Base-by-base conservation (phyloP, 495 filamentous ascomycete species). In the Penicillium ucsense region DNA sequence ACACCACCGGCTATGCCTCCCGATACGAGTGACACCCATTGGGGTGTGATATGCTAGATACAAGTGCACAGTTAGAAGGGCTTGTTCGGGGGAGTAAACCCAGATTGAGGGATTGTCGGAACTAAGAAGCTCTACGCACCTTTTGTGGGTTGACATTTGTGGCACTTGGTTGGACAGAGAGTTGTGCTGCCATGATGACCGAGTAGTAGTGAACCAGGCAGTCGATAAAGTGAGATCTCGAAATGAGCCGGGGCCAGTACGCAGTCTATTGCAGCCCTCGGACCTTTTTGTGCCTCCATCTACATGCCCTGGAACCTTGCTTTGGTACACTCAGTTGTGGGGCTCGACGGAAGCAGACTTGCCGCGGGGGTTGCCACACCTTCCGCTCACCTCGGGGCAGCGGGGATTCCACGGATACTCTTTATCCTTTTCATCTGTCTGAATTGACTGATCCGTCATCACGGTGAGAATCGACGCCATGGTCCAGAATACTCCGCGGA, bases 1-100 rank as follows among this genome's bases (percentile, higher is more conserved):
- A 80, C 62, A 30, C 68, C 75, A 12, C 77, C 77, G 31, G 77
- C 77, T 5, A 77, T 59, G 39, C 72, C 77, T n/a, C 77, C 77
- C 31, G 76, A 62, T 6, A 72, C 54, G 32, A 81, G 59, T 0
- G 76, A 76, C 30, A 79, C 70, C 48, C 66, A 58, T 10, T 55
- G 60, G 5, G 63, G 50, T 4, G 55, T 55, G 9, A 37, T 29
- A 41, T 35, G 31, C 32, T 41, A 29, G 38, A 7, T 12, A 41
- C 6, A 31, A 30, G 11, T 27, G 29, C 39, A 41, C 28, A 41
- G 31, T 31, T 6, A 6, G 39, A 41, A 31, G 20, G 20, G 20
- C 20, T 20, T 20, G 20, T 20, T 20, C 20, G 20, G 20, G 20
- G 20, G 20, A 20, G 20, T 20, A 20, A 20, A 20, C 20, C 20